Evolutionary conservation across 2,329 filamentous ascomycete species (phyloP).

Genomic region (Arthroderma sp.): DNA sequence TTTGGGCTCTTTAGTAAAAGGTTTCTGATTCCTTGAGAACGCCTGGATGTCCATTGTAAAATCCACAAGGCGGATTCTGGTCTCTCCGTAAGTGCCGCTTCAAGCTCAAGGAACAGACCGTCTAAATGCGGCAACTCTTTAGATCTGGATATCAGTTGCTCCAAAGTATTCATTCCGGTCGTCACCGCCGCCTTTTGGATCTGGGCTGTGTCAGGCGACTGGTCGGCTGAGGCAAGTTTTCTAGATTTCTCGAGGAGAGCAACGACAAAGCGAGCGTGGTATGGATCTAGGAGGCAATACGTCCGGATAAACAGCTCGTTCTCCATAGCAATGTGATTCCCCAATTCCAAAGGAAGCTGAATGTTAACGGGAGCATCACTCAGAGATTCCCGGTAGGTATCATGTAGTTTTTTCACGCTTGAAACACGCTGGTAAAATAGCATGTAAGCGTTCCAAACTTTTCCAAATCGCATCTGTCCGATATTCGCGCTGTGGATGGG

Average conservation of each 20-base stretch:
- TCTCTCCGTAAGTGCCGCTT: conserved; percentile 38
- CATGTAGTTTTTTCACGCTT: conserved; percentile 44
- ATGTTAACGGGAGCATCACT: conserved; percentile 40
- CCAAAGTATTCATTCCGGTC: conserved; percentile 47
- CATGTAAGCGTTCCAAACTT: conserved; percentile 86
- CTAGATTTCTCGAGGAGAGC: conserved; percentile 48
- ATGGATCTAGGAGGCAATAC: conserved; percentile 66
- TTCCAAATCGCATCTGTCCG: conserved; percentile 42
- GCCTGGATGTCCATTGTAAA: conserved; percentile 47
- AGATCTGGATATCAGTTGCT: conserved; percentile 59
- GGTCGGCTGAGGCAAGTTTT: conserved; percentile 30
- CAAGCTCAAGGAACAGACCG: conserved; percentile 40
- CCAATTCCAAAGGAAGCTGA: conserved; percentile 31
- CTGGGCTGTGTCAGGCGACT: conserved; percentile 37
- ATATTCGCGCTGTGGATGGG: conserved; percentile 35
- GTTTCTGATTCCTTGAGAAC: conserved; percentile 47
- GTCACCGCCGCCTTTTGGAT: conserved; percentile 33
- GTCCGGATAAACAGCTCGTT: conserved; percentile 62
- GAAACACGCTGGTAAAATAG: conserved; percentile 83
- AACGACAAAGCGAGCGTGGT: conserved; percentile 54
- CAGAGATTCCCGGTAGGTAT: conserved; percentile 30
- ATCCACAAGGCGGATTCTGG: conserved; percentile 45
- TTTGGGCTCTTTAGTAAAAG: conserved; percentile 52
- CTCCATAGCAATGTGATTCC: conserved; percentile 50
- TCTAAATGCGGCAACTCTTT: conserved; percentile 55